Evolutionary conservation across 441 rosid genomes (phyloP).

Genomic region (Erysimum cheiri): DNA sequence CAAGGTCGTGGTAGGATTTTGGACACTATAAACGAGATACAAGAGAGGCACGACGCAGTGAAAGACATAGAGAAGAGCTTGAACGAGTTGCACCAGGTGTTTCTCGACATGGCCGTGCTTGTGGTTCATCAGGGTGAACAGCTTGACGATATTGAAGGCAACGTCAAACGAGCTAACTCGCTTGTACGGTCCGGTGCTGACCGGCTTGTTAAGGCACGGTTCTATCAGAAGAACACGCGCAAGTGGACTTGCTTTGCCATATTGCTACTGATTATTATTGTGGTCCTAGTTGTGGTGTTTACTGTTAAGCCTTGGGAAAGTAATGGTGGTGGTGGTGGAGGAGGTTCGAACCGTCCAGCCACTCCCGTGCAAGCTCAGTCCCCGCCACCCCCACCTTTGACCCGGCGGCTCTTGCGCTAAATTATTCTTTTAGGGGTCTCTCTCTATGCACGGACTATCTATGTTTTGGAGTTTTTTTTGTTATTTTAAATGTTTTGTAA

Average conservation of each 20-base stretch:
- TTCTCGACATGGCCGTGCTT: conserved; percentile 86
- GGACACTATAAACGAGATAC: conserved; percentile 82
- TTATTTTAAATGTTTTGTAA: neutral
- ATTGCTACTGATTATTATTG: conserved; percentile 64
- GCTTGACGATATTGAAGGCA: conserved; percentile 84
- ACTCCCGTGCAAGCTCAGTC: conserved; percentile 39
- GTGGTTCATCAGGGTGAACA: conserved; percentile 83
- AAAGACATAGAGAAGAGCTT: conserved; percentile 81
- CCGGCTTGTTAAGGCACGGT: conserved; percentile 62
- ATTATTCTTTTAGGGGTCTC: neutral
- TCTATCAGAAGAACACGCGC: conserved; percentile 72
- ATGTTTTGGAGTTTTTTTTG: conserved; percentile 26
- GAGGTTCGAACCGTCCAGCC: conserved; percentile 24
- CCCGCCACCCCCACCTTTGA: conserved; percentile 33
- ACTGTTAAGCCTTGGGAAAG: conserved; percentile 70
- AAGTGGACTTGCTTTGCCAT: conserved; percentile 86
- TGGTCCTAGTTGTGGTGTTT: conserved; percentile 69
- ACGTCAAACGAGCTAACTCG: conserved; percentile 71
- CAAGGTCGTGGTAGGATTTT: conserved; percentile 82
- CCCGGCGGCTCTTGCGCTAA: conserved; percentile 41
- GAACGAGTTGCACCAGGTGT: conserved; percentile 86
- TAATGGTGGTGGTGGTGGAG: conserved; percentile 34
- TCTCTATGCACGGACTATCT: conserved; percentile 14
- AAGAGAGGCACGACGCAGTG: conserved; percentile 89
- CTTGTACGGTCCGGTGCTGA: conserved; percentile 64